Evolutionary conservation across 108 stramenopile genomes (phyloP).

Genomic region (Nitzschia sp.): DNA sequence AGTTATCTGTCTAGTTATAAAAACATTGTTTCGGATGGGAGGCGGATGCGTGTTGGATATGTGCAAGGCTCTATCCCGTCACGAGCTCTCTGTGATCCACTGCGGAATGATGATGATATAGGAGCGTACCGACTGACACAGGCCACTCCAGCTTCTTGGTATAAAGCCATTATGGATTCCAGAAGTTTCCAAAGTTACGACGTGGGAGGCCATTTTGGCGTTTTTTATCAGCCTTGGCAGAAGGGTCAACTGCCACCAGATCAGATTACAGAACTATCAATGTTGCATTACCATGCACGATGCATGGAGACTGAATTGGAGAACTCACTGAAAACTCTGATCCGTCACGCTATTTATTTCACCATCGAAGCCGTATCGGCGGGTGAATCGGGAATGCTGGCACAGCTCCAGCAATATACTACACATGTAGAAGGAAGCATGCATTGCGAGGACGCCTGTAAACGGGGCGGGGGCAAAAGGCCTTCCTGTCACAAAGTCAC

Average conservation of each 20-base stretch:
- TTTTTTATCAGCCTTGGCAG: background rate
- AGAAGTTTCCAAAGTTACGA: background rate
- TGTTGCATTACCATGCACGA: conserved; percentile 16
- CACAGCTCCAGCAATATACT: too few relatives aligned
- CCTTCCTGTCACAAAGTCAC: too few relatives aligned
- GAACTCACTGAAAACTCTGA: background rate
- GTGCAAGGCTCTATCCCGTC: background rate
- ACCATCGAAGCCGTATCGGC: too few relatives aligned
- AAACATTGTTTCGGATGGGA: background rate
- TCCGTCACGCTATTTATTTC: too few relatives aligned
- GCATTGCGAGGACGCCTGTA: too few relatives aligned
- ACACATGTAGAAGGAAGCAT: too few relatives aligned
- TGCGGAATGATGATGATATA: background rate
- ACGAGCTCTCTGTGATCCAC: background rate
- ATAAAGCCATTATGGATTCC: background rate
- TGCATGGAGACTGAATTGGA: conserved; percentile 9
- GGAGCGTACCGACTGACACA: background rate
- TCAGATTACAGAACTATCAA: background rate
- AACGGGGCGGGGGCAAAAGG: too few relatives aligned
- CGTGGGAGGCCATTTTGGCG: conserved; percentile 1
- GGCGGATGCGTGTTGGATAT: background rate
- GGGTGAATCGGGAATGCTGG: too few relatives aligned
- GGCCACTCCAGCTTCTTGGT: background rate
- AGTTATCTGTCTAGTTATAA: background rate
- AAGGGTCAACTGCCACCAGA: too few relatives aligned